Base-by-base conservation (phyloP, 2,329 filamentous ascomycete species). In the Xylariales sp. region DNA sequence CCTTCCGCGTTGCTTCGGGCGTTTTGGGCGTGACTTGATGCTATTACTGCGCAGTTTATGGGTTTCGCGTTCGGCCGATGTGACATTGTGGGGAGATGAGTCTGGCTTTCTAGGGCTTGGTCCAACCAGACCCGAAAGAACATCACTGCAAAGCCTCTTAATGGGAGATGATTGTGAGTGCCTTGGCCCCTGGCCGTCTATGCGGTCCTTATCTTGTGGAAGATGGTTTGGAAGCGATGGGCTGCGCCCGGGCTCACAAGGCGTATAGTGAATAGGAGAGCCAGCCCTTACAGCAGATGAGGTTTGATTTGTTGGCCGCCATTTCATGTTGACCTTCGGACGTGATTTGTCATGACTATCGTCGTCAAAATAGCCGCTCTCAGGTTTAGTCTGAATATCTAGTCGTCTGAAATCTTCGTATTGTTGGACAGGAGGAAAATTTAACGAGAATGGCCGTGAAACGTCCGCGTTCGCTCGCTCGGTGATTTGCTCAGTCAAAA, bases 1-100 rank as follows among this genome's bases (percentile, higher is more conserved):
- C 18, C 67, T 67, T 1, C 67, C 67, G 5, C 67, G 67, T 32
- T 53, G 56, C 16, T n/a, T 64, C 16, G 46, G 1, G 50, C 28
- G 63, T 8, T 46, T 36, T 9, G 8, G 50, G 16, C 6, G 48
- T 6, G 10, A 4, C 16, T 45, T 43, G 8, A n/a, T 14, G 41
- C 41, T 49, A n/a, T 8, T 18, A 9, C 41, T 18, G 23, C 36
- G 36, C 14, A 28, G 10, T 12, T 30, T 60, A 4, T 28, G 16
- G 14, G 28, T 23, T 23, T 28, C 7, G 14, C 36, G 9, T 28
- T 53, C 30, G 6, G n/a, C 6, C 6, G 7, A 8, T 7, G n/a
- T 3, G 5, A 14, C 12, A 12, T 16, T 9, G n/a, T 32, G 46
- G n/a, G 39, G 1, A 52, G n/a, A 12, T 5, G 36, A 10, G 5